phyloP scores from a whole-genome alignment of 169 alveolate genomes.

The Amoebophrya sp. region DNA sequence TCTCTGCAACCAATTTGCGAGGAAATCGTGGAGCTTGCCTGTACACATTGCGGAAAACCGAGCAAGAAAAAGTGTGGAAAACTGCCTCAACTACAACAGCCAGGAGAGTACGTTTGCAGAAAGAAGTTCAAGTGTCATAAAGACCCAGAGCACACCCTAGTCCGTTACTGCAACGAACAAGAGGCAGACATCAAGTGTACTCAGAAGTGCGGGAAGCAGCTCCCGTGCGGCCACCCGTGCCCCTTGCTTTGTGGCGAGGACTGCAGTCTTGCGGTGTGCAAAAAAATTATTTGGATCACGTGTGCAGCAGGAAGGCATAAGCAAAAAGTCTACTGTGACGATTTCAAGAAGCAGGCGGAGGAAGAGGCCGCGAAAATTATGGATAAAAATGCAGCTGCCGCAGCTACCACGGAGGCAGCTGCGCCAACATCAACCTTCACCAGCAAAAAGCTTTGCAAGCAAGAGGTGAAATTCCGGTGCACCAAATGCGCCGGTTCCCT shows the following conservation, averaged over 20 bases:
- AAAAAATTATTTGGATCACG: neutral
- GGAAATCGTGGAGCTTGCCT: too few species aligned
- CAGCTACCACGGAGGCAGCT: too few species aligned
- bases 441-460: neutral
- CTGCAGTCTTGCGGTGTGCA: neutral
- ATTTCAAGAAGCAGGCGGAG: neutral
- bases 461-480: neutral
- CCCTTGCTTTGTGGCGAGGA: neutral
- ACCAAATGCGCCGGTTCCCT: neutral
- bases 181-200: neutral
- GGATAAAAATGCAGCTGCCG: too few species aligned
- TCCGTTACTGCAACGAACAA: neutral
- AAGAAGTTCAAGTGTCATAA: neutral
- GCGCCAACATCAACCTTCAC: neutral
- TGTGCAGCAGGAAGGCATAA: neutral
- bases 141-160: neutral
- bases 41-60: neutral
- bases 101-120: too few species aligned
- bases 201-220: neutral
- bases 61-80: neutral
- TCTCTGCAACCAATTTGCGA: too few species aligned
- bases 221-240: conserved; percentile 18
- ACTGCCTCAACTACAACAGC: too few species aligned
- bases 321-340: neutral
- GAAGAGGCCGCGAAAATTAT: too few species aligned